These are phyloP conservation scores for Rhodotorula sp. DNA, from an alignment of 1,284 basidiomycete genomes.

Conservation along the genomic window DNA sequence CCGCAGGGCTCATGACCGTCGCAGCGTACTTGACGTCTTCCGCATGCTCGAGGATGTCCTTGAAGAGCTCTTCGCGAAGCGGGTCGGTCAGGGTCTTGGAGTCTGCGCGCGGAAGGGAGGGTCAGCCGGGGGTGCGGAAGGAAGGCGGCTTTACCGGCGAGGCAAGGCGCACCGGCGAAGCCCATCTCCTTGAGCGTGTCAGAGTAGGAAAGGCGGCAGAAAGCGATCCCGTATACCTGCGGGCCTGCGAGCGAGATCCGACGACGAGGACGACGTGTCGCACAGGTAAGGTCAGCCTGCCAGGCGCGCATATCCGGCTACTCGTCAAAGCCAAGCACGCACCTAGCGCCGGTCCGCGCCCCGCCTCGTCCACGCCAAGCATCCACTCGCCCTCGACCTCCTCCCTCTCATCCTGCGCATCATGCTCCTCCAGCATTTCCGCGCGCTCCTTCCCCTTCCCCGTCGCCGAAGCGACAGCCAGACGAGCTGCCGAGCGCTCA, in stretches of 20 bases:
- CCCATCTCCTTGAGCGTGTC: conserved; percentile 75
- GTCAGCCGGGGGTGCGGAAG: neutral
- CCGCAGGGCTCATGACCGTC: conserved; percentile 82
- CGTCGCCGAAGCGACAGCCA: neutral
- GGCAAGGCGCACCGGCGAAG: conserved; percentile 70
- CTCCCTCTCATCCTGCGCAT: conserved; percentile 73
- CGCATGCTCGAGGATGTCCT: conserved; percentile 44
- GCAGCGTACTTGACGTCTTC: conserved; percentile 78
- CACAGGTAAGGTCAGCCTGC: neutral
- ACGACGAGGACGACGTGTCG: too few relatives aligned
- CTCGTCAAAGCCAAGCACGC: conserved; percentile 16
- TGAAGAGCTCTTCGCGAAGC: conserved; percentile 49
- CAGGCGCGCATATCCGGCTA: too few relatives aligned
- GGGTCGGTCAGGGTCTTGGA: conserved; percentile 84
- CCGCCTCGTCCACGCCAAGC: conserved; percentile 95
- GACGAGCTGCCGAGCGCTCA: too few relatives aligned
- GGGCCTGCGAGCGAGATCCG: conserved; percentile 57
- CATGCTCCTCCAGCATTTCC: conserved; percentile 69
- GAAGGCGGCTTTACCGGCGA: too few relatives aligned
- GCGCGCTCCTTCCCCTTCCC: conserved; percentile 35
- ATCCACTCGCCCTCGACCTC: conserved; percentile 60
- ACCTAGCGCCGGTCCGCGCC: conserved; percentile 88
- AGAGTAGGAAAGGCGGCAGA: conserved; percentile 79
- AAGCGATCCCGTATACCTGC: conserved; percentile 92
- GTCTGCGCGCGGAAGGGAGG: conserved; percentile 57